Conservation (phyloP, 1,284 basidiomycete genomes). For the Pseudozyma sp. region DNA sequence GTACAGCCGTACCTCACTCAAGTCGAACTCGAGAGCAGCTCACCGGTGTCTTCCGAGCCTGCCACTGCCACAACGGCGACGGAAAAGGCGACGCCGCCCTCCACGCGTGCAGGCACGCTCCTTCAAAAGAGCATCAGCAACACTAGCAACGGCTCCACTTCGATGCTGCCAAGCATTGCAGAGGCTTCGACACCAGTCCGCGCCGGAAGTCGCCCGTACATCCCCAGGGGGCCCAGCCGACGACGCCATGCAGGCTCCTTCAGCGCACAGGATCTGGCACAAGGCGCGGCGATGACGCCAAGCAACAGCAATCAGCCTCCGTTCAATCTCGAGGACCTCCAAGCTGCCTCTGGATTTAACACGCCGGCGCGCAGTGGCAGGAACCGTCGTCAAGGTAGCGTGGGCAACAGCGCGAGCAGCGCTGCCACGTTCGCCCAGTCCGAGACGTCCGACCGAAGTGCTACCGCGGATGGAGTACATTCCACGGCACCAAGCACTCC, state of each 20-base stretch:
- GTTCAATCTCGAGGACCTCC: conserved; percentile 45
- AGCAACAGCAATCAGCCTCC: conserved; percentile 35
- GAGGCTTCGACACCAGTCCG: conserved; percentile 49
- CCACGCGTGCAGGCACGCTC: conserved; percentile 24
- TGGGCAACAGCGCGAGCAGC: conserved; percentile 33
- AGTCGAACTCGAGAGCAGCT: conserved; percentile 14
- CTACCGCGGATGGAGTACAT: conserved; percentile 13
- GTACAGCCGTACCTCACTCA: conserved; percentile 70
- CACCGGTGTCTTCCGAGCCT: conserved; percentile 15
- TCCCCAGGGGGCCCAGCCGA: conserved; percentile 34
- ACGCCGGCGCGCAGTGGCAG: conserved; percentile 27
- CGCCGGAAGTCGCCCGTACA: conserved; percentile 27
- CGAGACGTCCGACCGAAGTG: conserved; percentile 26
- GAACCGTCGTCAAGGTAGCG: conserved; percentile 28
- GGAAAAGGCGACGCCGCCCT: conserved; percentile 27
- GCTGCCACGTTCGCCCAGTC: conserved; percentile 33
- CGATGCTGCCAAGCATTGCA: conserved; percentile 60
- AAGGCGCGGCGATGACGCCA: conserved; percentile 55
- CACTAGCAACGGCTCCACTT: conserved; percentile 19
- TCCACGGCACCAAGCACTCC: conserved; percentile 36
- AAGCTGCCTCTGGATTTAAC: conserved; percentile 37
- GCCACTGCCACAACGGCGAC: not conserved
- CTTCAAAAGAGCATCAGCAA: conserved; percentile 31
- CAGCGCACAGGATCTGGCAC: conserved; percentile 61
- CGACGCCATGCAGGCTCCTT: conserved; percentile 61